A percentile compares a stretch with the other conserved stretches of the same genome.
These are phyloP conservation scores for Thelonectria rubi DNA, from an alignment of 2,329 filamentous ascomycete genomes.

Conservation along the genomic window DNA sequence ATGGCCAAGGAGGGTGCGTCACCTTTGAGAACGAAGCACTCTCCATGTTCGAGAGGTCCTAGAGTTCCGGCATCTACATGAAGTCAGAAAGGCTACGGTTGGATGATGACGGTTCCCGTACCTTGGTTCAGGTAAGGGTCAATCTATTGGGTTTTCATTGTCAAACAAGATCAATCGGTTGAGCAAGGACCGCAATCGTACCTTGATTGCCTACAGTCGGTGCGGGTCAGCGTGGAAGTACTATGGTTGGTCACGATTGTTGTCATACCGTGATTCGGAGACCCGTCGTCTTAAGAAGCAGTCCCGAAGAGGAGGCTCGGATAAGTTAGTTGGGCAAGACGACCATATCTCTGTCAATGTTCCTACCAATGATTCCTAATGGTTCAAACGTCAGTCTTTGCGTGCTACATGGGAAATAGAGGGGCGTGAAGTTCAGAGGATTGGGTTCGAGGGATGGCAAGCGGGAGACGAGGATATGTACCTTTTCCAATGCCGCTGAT, in stretches of 20 bases:
- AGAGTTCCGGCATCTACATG: too few species aligned
- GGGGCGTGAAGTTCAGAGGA: neutral
- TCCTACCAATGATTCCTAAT: conserved; percentile 3
- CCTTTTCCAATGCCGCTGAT: conserved; percentile 4
- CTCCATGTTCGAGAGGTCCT: conserved; percentile 68
- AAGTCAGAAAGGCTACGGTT: too few species aligned
- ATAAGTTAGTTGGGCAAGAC: neutral
- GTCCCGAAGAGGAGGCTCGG: neutral
- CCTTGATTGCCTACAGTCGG: neutral
- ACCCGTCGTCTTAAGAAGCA: neutral
- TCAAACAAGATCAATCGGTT: too few species aligned
- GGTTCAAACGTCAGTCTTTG: neutral
- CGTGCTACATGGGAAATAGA: neutral
- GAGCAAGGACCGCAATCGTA: too few species aligned
- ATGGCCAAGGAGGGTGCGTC: too few species aligned
- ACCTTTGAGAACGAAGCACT: conserved; percentile 78
- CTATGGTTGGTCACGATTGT: too few species aligned
- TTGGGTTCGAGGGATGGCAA: neutral
- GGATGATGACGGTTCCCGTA: neutral
- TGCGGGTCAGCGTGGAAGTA: neutral
- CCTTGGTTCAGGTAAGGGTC: neutral
- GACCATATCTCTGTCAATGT: neutral
- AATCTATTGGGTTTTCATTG: too few species aligned
- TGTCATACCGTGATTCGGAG: neutral
- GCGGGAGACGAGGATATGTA: neutral